These are phyloP conservation scores for Trametes hirsuta DNA, from an alignment of 1,284 basidiomycete species.

Conservation along the genomic window DNA sequence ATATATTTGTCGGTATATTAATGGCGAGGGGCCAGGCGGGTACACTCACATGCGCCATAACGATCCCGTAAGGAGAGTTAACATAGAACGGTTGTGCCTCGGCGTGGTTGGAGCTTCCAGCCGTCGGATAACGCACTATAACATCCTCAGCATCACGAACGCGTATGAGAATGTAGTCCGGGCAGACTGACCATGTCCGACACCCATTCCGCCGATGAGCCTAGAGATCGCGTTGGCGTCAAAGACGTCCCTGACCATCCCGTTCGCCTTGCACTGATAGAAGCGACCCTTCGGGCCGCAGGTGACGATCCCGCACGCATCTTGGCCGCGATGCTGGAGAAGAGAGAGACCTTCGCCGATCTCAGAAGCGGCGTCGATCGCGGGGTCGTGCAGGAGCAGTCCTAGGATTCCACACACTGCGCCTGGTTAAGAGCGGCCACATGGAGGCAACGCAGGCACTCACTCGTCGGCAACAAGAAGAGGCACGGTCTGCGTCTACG, in stretches of 20 bases:
- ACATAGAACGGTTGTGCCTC: constrained; percentile 99
- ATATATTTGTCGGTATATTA: constrained; percentile 8
- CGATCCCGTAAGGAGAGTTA: constrained; percentile 98
- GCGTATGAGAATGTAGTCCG: constrained; percentile 12
- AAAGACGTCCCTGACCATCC: constrained; percentile 99
- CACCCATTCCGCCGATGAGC: constrained; percentile 93
- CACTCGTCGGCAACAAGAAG: constrained; percentile 4
- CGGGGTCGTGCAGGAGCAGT: constrained; percentile 79
- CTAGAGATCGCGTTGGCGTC: constrained; percentile 79
- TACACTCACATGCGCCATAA: constrained; percentile 89
- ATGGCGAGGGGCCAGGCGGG: not conserved
- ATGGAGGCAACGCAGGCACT: constrained; percentile 6
- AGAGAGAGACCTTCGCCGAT: constrained; percentile 91
- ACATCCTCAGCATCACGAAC: not conserved
- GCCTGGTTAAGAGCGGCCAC: constrained; percentile 3
- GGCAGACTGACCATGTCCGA: constrained; percentile 85
- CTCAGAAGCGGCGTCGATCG: constrained; percentile 78
- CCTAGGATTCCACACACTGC: constrained; percentile 90
- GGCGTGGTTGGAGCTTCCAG: constrained; percentile 95
- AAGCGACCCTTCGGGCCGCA: constrained; percentile 95
- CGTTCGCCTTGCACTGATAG: constrained; percentile 99
- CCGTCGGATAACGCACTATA: constrained; percentile 94
- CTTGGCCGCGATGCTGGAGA: constrained; percentile 94
- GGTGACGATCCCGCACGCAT: constrained; percentile 98
- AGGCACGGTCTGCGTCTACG: constrained; percentile 7